Conservation (phyloP, 495 filamentous ascomycete genomes). For the Aspergillus bertholletiae region DNA sequence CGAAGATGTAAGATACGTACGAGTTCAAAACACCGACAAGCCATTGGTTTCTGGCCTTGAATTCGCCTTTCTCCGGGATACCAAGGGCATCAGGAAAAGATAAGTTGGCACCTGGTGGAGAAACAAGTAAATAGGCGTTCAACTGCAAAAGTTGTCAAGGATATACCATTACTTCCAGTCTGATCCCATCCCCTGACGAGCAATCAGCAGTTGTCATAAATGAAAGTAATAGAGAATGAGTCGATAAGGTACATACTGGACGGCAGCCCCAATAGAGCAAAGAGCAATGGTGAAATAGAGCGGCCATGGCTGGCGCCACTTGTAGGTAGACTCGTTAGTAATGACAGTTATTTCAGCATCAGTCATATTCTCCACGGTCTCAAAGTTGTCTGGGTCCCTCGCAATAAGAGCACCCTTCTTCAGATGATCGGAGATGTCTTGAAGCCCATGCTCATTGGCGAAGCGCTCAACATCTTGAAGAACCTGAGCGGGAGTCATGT, state of each 20-base stretch:
- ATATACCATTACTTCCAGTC: conserved; percentile 61
- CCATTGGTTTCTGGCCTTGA: conserved; percentile 48
- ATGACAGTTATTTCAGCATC: conserved; percentile 50
- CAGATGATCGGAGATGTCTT: conserved; percentile 45
- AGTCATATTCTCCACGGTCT: conserved; percentile 53
- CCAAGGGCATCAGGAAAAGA: conserved; percentile 58
- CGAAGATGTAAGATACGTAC: conserved; percentile 29
- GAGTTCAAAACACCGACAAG: conserved; percentile 62
- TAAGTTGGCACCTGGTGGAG: conserved; percentile 51
- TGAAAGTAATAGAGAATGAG: background rate
- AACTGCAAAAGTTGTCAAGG: background rate
- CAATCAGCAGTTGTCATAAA: background rate
- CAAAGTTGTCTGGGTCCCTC: conserved; percentile 53
- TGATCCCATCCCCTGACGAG: conserved; percentile 59
- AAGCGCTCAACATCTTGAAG: conserved; percentile 56
- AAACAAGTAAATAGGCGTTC: background rate
- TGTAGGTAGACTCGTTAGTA: conserved; percentile 55
- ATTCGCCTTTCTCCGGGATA: conserved; percentile 37
- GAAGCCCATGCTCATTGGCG: conserved; percentile 41
- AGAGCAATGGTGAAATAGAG: conserved; percentile 70
- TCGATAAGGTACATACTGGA: conserved; percentile 44
- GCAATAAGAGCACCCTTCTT: conserved; percentile 64
- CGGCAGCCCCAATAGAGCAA: conserved; percentile 67
- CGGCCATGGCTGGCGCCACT: conserved; percentile 59
- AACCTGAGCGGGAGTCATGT: conserved; percentile 47